These are phyloP conservation scores for Chaetomidium leptoderma DNA, from an alignment of 495 filamentous ascomycete species.

Conservation along the genomic window DNA sequence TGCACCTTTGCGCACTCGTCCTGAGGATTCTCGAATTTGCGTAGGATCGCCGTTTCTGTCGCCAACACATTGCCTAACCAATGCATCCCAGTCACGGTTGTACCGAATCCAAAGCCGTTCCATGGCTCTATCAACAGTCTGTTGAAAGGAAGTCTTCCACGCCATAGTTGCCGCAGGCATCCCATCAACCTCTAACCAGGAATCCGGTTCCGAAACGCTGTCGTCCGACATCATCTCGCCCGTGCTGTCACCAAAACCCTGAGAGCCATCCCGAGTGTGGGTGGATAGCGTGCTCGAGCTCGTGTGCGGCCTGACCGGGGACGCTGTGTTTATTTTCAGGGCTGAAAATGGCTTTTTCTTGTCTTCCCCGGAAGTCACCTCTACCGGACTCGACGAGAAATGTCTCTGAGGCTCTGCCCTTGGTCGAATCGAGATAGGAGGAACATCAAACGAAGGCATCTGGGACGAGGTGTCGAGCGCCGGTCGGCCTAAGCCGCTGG, in stretches of 20 bases:
- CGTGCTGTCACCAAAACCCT: slow-evolving; percentile 17
- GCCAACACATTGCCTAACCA: slow-evolving; percentile 21
- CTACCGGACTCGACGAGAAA: neutral
- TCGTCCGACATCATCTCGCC: slow-evolving; percentile 25
- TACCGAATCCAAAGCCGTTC: slow-evolving; percentile 22
- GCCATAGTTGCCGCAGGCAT: neutral
- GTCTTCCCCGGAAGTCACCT: neutral
- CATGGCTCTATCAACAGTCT: slow-evolving; percentile 18
- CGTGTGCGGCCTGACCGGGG: slow-evolving; percentile 16
- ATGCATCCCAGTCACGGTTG: slow-evolving; percentile 25
- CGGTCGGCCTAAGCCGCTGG: neutral
- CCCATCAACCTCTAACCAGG: slow-evolving; percentile 16
- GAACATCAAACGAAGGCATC: neutral
- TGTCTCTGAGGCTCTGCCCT: neutral
- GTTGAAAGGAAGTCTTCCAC: slow-evolving; percentile 20
- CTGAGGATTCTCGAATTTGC: slow-evolving; percentile 13
- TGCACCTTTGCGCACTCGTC: slow-evolving; percentile 12
- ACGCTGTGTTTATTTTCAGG: neutral
- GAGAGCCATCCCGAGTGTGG: slow-evolving; percentile 7
- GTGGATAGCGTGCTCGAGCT: slow-evolving; percentile 25
- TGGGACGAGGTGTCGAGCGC: neutral
- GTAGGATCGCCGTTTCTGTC: slow-evolving; percentile 6
- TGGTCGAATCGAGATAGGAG: neutral
- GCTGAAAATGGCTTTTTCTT: neutral
- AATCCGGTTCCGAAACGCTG: slow-evolving; percentile 28